Evolutionary conservation across 345 rosid species (phyloP), one percentile per base, ranked within the genome.

Genomic region (Murraya koenigii): DNA sequence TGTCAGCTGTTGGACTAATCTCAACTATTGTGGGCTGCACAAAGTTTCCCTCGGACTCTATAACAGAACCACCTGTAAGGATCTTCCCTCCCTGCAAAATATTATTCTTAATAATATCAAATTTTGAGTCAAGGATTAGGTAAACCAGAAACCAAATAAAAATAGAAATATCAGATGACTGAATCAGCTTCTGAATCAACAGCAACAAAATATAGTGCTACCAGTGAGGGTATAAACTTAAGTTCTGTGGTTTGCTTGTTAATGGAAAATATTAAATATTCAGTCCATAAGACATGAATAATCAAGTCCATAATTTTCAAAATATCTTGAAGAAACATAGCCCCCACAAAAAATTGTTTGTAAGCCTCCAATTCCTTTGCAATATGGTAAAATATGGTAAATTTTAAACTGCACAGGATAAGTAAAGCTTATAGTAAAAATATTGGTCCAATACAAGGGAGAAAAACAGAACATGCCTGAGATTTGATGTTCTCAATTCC

Each of bases 21-120:
- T 94, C 97, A 33, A 92, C 89, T 74, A 96, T 94, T 5, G 99
- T 96, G 10, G 99, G 99, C 83, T 90, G 94, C 79, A 96, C 99
- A 78, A 88, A 96, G 88, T 96, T 92, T 72, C 99, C 98, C 78
- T 91, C 92, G 3, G 90, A 82, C 66, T 89, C 91, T 22, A 94
- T 79, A 70, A 81, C 81, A 20, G 85, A 84, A 60, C 99, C 99
- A 0, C 99, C 99, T 0, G 92, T 87, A 54, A 96, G 86, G 77
- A 94, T 87, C 84, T 87, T 94, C 47, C 98, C 98, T 19, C 97
- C 99, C 99, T 96, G 90, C 64, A 71, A 82, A 76, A 65, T 36
- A 78, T 39, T 64, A 77, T 32, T 39, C 17, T 59, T 32, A 32
- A 3, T 28, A 26, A 39, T 17, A 56, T 47, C 49, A 49, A 75